Evolutionary conservation across 2,329 filamentous ascomycete species (phyloP), one percentile per base, ranked within the genome.

Genomic region (Penicillium nordicum): DNA sequence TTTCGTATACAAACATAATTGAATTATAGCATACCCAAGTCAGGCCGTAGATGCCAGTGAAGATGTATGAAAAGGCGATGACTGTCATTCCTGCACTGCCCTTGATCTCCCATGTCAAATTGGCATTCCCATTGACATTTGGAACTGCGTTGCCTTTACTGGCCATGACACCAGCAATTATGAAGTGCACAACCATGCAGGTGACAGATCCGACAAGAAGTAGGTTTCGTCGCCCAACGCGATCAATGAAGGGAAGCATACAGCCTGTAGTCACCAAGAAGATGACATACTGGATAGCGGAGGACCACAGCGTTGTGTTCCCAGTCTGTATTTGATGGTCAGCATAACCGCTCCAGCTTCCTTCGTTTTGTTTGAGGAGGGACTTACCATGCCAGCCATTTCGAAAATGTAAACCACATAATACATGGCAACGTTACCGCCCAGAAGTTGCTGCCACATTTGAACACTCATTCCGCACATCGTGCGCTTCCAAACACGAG

Each of bases 51-150:
- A 72, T 55, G 1, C 62, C 71, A 0, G 71, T 69, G 50, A 75
- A 75, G 5, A 75, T 81, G 59, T 88, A 89, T 0, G 85, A 88
- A 62, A 81, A 85, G 1, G 85, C 84, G 53, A 89, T 84, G 60
- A 88, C 80, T 0, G 80, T 81, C 64, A 82, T 84, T 4, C 80
- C 80, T 0, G 82, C 69, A 0, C 69, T 50, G 23, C 83, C 82
- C 1, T 69, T 70, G 50, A 85, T 79, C 16, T 74, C 67, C 78
- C 78, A 81, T 16, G 63, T 66, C 2, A 76, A 72, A 34, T 82
- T 73, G 32, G 69, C 65, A 60, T 82, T 82, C 25, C 75, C 78
- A 14, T 76, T 72, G 9, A 84, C 76, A 6, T 74, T 74, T 2
- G 74, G 72, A 0, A 79, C 77, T 0, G 69, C 61, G 50, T 80